Evolutionary conservation across 768 basidiomycete genomes (phyloP).

Genomic region (Russula sp.): DNA sequence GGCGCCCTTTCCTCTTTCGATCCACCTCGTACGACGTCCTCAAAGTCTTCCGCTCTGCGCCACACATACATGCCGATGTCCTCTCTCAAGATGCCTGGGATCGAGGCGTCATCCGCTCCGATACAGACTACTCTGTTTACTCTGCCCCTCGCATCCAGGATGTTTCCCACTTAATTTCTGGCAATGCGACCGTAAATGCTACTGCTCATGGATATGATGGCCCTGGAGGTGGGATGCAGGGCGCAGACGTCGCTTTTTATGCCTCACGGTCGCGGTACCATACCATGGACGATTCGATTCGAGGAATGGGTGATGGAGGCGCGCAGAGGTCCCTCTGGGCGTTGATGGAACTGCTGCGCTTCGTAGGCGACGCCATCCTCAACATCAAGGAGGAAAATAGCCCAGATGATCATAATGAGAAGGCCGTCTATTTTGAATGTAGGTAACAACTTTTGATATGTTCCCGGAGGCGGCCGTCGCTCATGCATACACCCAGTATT

Average conservation of each 20-base stretch:
- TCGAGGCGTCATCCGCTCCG: constrained; percentile 55
- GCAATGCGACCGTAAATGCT: not conserved
- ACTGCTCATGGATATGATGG: constrained; percentile 4
- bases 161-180: not conserved
- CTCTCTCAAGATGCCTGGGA: constrained; percentile 63
- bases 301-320: constrained; percentile 43
- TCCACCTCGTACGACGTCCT: constrained; percentile 54
- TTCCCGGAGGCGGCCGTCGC: not conserved
- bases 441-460: constrained; percentile 24
- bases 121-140: constrained; percentile 72
- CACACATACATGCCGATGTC: constrained; percentile 67
- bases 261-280: constrained; percentile 68
- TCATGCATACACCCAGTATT: constrained; percentile 43
- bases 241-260: constrained; percentile 77
- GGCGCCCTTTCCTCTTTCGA: constrained; percentile 72
- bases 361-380: constrained; percentile 48
- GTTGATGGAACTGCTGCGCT: constrained; percentile 63
- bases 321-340: constrained; percentile 59
- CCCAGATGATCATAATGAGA: constrained; percentile 23
- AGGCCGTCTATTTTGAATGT: constrained; percentile 69
- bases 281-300: constrained; percentile 62
- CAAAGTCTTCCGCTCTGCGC: constrained; percentile 45
- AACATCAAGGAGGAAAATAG: constrained; percentile 29
- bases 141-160: constrained; percentile 22
- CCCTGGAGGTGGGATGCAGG: constrained; percentile 42